Evolutionary conservation across 192 early-diverging fungal genomes (phyloP).

Genomic region (Entomortierella lignicola): DNA sequence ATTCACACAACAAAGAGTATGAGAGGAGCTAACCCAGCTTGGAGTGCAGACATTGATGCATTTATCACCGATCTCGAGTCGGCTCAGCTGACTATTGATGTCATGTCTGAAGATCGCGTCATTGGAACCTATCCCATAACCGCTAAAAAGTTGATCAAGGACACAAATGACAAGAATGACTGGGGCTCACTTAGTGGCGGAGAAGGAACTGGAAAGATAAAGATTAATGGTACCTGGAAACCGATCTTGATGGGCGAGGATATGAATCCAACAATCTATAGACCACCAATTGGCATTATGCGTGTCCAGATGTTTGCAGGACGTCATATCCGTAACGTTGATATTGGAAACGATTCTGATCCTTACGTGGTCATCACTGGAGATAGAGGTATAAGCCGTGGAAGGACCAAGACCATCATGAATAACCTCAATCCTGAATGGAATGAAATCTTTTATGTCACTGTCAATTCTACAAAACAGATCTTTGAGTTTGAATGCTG

Average conservation of each 20-base stretch:
- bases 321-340: constrained; percentile 85
- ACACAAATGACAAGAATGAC: constrained; percentile 56
- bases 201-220: constrained; percentile 54
- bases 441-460: constrained; percentile 90
- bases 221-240: constrained; percentile 69
- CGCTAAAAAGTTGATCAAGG: constrained; percentile 32
- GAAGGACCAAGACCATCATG: constrained; percentile 82
- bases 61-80: constrained; percentile 78
- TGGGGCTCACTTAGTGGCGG: constrained; percentile 55
- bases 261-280: constrained; percentile 58
- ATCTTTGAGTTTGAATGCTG: constrained; percentile 80
- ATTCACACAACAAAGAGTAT: constrained; percentile 70
- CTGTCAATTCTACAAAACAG: constrained; percentile 83
- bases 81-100: constrained; percentile 68
- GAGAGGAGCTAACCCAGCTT: constrained; percentile 85
- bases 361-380: constrained; percentile 84
- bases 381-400: constrained; percentile 64
- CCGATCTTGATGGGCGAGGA: constrained; percentile 82
- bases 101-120: constrained; percentile 63
- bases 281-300: constrained; percentile 81
- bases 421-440: constrained; percentile 90
- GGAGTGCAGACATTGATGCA: constrained; percentile 76
- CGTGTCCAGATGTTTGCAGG: constrained; percentile 82
- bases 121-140: constrained; percentile 40
- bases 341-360: constrained; percentile 88